Evolutionary conservation across 805 yeast genomes (phyloP).

Genomic region (Cephaloascus albidus): DNA sequence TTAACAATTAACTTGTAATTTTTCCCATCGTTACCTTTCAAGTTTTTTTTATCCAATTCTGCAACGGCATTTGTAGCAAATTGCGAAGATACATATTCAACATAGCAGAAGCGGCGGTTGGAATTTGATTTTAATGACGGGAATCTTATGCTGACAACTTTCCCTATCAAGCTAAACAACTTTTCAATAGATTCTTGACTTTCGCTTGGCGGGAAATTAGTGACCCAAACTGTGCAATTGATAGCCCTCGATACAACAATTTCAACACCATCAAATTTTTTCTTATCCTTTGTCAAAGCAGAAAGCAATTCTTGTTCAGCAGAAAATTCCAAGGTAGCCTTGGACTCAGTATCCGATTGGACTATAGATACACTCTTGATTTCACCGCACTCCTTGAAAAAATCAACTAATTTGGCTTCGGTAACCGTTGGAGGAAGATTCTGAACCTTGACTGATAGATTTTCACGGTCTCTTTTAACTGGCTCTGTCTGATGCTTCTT

Average conservation of each 20-base stretch:
- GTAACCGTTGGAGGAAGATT: conserved; percentile 32
- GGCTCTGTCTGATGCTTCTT: conserved; percentile 4
- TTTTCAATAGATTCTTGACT: conserved; percentile 25
- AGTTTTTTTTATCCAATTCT: conserved; percentile 24
- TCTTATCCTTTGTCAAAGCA: conserved; percentile 53
- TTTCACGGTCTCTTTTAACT: conserved; percentile 45
- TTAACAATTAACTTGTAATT: conserved; percentile 41
- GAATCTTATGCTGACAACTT: conserved; percentile 42
- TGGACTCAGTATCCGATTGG: conserved; percentile 6
- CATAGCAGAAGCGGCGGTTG: conserved; percentile 64
- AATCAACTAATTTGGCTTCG: conserved; percentile 25
- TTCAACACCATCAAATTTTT: conserved; percentile 29
- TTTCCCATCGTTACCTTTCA: conserved; percentile 17
- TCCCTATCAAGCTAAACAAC: conserved; percentile 31
- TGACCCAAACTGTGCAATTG: conserved; percentile 56
- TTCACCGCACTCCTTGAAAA: conserved; percentile 56
- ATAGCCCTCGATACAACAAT: conserved; percentile 36
- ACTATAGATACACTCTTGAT: conserved; percentile 25
- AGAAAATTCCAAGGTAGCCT: conserved; percentile 54
- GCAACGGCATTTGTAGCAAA: conserved; percentile 35
- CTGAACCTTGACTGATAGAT: conserved; percentile 42
- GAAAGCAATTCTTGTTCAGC: conserved; percentile 37
- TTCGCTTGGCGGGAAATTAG: conserved; percentile 60
- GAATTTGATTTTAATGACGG: conserved; percentile 52
- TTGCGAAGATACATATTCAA: conserved; percentile 40